Percentiles rank a stretch among this genome's conserved stretches.
Conservation (phyloP, 805 yeast species). For the Hanseniaspora hatyaiensis region DNA sequence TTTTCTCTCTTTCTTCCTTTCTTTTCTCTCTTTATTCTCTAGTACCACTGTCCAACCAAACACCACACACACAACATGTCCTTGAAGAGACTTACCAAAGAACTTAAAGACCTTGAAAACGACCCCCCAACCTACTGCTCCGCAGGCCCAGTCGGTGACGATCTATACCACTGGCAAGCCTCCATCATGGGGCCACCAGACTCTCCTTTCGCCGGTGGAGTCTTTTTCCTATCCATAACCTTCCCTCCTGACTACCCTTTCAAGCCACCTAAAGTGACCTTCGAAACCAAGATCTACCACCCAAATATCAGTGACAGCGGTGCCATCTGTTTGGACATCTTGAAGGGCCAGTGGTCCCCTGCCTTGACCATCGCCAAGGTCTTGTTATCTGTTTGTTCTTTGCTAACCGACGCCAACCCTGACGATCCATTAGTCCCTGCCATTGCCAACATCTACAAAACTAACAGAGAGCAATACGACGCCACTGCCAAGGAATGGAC, state of each 20-base stretch:
- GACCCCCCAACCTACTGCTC: conserved; percentile 99
- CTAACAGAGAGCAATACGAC: conserved; percentile 86
- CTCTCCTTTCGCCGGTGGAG: conserved; percentile 83
- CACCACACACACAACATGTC: too few species aligned
- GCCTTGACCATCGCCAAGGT: conserved; percentile 94
- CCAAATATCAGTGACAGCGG: conserved; percentile 95
- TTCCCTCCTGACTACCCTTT: conserved; percentile 99
- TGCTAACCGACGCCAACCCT: conserved; percentile 95
- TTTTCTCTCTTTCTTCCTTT: too few species aligned
- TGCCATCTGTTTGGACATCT: conserved; percentile 88
- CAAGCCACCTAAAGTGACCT: conserved; percentile 90
- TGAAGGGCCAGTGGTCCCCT: conserved; percentile 98
- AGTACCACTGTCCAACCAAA: too few species aligned
- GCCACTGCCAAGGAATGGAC: conserved; percentile 98
- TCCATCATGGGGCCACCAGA: conserved; percentile 98
- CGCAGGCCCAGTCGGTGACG: conserved; percentile 98
- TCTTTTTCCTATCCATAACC: conserved; percentile 87
- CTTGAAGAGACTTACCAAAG: conserved; percentile 89
- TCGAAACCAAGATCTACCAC: conserved; percentile 92
- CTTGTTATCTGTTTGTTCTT: conserved; percentile 82
- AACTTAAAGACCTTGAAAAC: conserved; percentile 88
- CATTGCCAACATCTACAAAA: conserved; percentile 91
- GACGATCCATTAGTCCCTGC: conserved; percentile 99
- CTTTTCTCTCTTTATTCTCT: too few species aligned
- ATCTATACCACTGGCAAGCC: conserved; percentile 98